Conservation (phyloP, 2,329 filamentous ascomycete species). For the Cucurbitaria berberidis region DNA sequence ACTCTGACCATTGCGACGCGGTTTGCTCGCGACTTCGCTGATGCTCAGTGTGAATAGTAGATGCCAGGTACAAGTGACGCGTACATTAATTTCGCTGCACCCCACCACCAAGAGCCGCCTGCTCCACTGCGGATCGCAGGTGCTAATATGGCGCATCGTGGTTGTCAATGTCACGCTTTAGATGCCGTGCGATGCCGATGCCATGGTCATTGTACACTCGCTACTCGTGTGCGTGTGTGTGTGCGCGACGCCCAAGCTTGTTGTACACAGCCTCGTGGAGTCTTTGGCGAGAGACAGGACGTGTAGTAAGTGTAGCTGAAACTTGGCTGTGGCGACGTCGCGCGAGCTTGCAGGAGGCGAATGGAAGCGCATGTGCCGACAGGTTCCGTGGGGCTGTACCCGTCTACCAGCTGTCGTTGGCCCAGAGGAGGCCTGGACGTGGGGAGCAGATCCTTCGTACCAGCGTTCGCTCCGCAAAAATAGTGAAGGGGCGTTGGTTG, state of each 20-base stretch:
- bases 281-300: conserved; percentile 11
- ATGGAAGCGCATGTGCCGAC: conserved; percentile 6
- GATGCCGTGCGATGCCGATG: conserved; percentile 4
- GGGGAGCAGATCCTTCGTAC: neutral
- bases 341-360: conserved; percentile 9
- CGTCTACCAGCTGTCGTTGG: neutral
- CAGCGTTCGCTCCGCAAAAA: neutral
- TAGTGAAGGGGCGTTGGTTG: no score
- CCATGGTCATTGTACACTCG: neutral
- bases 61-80: conserved; percentile 15
- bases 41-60: neutral
- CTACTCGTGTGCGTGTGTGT: neutral
- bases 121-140: conserved; percentile 19
- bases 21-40: neutral
- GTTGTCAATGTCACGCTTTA: conserved; percentile 15
- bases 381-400: neutral
- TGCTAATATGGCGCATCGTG: conserved; percentile 19
- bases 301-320: conserved; percentile 14
- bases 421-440: neutral
- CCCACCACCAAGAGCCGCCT: conserved; percentile 17
- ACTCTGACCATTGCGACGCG: neutral
- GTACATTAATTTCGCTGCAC: conserved; percentile 24
- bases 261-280: conserved; percentile 8
- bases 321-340: conserved; percentile 21
- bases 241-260: conserved; percentile 1